Evolutionary conservation across 768 basidiomycete genomes (phyloP).

Genomic region (Candolleomyces efflorescens): DNA sequence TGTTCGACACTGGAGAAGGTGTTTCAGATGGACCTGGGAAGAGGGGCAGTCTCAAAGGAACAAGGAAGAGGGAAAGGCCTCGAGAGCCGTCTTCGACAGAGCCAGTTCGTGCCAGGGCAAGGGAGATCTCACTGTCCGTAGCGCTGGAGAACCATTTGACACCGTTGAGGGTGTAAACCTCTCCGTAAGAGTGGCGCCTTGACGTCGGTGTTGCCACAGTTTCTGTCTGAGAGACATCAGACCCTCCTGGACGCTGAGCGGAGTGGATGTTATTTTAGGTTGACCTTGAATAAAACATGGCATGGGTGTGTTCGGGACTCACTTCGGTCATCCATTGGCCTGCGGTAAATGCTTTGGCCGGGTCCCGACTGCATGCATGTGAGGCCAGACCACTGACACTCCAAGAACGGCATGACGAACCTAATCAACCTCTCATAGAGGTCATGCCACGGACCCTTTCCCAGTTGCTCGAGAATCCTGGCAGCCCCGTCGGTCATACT

Average conservation of each 20-base stretch:
- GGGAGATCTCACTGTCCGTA: constrained; percentile 67
- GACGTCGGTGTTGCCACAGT: constrained; percentile 47
- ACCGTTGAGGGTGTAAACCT: constrained; percentile 56
- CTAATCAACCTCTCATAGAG: constrained; percentile 59
- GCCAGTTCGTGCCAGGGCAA: constrained; percentile 74
- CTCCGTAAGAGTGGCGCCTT: constrained; percentile 35
- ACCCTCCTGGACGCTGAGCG: constrained; percentile 61
- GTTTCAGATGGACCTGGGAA: constrained; percentile 32
- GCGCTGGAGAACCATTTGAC: constrained; percentile 88
- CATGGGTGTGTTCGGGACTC: constrained; percentile 10
- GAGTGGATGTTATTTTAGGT: constrained; percentile 31
- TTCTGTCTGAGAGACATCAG: constrained; percentile 72
- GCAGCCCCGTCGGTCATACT: constrained; percentile 81
- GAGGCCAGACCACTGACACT: no score
- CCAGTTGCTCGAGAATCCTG: constrained; percentile 64
- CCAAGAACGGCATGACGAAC: constrained; percentile 23
- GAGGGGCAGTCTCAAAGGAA: constrained; percentile 60
- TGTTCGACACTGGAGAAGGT: constrained; percentile 52
- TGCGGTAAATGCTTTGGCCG: constrained; percentile 57
- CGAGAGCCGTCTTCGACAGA: constrained; percentile 50
- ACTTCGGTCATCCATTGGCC: constrained; percentile 89
- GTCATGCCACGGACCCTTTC: constrained; percentile 57
- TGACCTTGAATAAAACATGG: constrained; percentile 13
- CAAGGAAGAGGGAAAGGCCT: constrained; percentile 68
- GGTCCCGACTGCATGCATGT: constrained; percentile 47